phyloP scores from a whole-genome alignment of 2,329 filamentous ascomycete genomes.

The Fusarium robinianum region DNA sequence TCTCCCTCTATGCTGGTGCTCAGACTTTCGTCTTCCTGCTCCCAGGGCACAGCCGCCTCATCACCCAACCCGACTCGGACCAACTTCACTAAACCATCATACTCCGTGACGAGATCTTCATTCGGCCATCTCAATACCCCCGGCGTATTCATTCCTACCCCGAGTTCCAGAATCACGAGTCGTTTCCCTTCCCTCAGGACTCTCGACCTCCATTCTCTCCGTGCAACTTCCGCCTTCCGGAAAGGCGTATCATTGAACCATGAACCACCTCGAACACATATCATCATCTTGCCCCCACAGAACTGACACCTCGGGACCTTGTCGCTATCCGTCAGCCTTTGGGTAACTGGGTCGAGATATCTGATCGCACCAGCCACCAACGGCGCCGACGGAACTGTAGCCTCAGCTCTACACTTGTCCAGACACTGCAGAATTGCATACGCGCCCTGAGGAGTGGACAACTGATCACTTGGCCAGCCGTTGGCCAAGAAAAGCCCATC shows the following conservation, averaged over 20 bases:
- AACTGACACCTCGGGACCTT: slow-evolving; percentile 24
- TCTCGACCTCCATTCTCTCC: slow-evolving; percentile 17
- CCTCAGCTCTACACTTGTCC: slow-evolving; percentile 24
- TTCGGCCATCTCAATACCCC: slow-evolving; percentile 33
- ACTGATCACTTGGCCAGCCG: slow-evolving; percentile 12
- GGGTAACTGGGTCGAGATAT: slow-evolving; percentile 15
- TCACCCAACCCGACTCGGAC: slow-evolving; percentile 25
- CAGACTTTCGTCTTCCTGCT: slow-evolving; percentile 23
- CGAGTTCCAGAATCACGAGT: slow-evolving; percentile 29
- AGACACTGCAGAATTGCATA: slow-evolving; percentile 25
- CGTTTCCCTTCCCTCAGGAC: slow-evolving; percentile 16
- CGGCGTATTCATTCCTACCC: slow-evolving; percentile 31
- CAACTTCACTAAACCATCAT: slow-evolving; percentile 20
- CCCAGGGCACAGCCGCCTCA: slow-evolving; percentile 29
- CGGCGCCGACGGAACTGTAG: slow-evolving; percentile 12
- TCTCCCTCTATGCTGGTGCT: slow-evolving; percentile 32
- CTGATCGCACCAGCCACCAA: slow-evolving; percentile 11
- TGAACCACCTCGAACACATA: slow-evolving; percentile 26
- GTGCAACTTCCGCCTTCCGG: slow-evolving; percentile 11
- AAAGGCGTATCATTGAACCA: slow-evolving; percentile 30
- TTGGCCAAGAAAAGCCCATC: slow-evolving; percentile 19
- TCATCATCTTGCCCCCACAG: slow-evolving; percentile 29
- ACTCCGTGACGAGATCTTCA: slow-evolving; percentile 23
- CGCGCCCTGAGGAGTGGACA: slow-evolving; percentile 21
- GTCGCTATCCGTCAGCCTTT: slow-evolving; percentile 14